Evolutionary conservation across 192 early-diverging fungal species (phyloP).

Genomic region (Piromyces finnis): DNA sequence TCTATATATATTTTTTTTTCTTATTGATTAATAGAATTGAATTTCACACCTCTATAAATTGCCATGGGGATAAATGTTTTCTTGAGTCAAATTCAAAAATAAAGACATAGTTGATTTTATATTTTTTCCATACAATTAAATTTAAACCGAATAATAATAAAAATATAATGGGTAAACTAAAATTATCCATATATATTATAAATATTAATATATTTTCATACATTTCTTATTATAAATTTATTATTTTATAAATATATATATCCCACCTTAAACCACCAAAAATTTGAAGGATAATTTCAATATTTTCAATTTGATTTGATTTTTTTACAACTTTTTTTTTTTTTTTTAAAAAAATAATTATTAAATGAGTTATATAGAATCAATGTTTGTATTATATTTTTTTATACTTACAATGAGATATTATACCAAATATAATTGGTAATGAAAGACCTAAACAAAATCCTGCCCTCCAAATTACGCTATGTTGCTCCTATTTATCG

Average conservation of each 20-base stretch:
- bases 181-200: background rate
- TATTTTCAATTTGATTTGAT: background rate
- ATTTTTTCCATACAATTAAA: constrained; percentile 10
- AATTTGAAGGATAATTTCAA: background rate
- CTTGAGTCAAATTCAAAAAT: constrained; percentile 20
- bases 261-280: background rate
- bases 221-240: too few species aligned
- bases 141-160: constrained; percentile 9
- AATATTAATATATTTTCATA: too few species aligned
- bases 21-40: too few species aligned
- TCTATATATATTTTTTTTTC: too few species aligned
- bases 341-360: too few species aligned
- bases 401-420: background rate
- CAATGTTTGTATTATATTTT: too few species aligned
- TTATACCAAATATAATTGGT: background rate
- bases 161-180: constrained; percentile 17
- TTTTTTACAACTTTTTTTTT: too few species aligned
- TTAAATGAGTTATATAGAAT: too few species aligned
- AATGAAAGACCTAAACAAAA: background rate
- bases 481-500: background rate
- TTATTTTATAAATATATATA: too few species aligned
- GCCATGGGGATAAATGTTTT: constrained; percentile 1
- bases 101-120: constrained; percentile 15
- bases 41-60: background rate
- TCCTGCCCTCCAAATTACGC: background rate